Evolutionary conservation across 2,329 filamentous ascomycete genomes (phyloP).

Genomic region (Metarhizium album): DNA sequence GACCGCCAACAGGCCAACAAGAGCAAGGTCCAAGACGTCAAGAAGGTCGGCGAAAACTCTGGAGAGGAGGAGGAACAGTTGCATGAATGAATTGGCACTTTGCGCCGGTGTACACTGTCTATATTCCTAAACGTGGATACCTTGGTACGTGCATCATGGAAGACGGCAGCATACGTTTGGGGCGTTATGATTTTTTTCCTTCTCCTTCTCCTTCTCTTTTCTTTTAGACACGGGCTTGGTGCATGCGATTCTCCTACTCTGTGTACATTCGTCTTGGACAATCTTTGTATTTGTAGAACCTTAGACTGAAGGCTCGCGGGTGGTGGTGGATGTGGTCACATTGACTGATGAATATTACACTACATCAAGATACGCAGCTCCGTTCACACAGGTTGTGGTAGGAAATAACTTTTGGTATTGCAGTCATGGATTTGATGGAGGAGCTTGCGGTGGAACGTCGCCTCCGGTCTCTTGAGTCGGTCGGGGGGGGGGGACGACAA

Average conservation of each 20-base stretch:
- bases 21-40: conserved; percentile 53
- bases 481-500: no score
- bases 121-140: background rate
- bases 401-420: background rate
- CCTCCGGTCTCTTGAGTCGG: no score
- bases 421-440: no score
- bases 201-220: background rate
- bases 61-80: conserved; percentile 23
- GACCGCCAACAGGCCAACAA: conserved; percentile 63
- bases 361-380: background rate
- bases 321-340: background rate
- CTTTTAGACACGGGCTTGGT: background rate
- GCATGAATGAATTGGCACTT: background rate
- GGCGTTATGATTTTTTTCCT: background rate
- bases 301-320: background rate
- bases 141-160: background rate
- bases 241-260: conserved; percentile 3
- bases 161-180: conserved; percentile 1
- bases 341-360: background rate
- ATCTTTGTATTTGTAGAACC: conserved; percentile 1
- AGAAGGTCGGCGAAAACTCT: conserved; percentile 33
- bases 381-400: background rate
- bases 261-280: background rate
- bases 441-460: no score
- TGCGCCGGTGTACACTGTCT: background rate